Evolutionary conservation across 768 basidiomycete species (phyloP).

Genomic region (Gymnopilus junonius): DNA sequence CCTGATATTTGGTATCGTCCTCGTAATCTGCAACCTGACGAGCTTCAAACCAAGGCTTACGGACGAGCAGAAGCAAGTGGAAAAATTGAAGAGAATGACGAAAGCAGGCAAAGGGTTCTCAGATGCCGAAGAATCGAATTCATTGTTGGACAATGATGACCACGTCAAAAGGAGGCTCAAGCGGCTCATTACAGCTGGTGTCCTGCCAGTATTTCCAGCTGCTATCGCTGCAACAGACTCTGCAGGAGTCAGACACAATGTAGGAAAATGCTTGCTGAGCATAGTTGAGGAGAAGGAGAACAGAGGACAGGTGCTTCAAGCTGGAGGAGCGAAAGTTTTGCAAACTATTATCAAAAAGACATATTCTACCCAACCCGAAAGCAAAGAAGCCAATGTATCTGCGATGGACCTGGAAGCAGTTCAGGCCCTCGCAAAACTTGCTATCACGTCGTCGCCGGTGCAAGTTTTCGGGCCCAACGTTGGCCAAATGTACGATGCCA

Average conservation of each 20-base stretch:
- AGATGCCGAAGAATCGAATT: conserved; percentile 32
- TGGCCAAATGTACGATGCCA: conserved; percentile 77
- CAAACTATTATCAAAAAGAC: conserved; percentile 57
- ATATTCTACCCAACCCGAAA: conserved; percentile 35
- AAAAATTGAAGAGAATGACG: conserved; percentile 80
- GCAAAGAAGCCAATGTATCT: conserved; percentile 38
- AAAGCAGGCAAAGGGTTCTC: conserved; percentile 37
- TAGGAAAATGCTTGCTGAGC: conserved; percentile 68
- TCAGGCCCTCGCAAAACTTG: conserved; percentile 91
- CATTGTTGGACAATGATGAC: conserved; percentile 64
- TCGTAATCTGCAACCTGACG: conserved; percentile 77
- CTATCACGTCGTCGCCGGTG: conserved; percentile 89
- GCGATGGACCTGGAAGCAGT: conserved; percentile 60
- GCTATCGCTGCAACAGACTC: conserved; percentile 67
- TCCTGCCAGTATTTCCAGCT: conserved; percentile 61
- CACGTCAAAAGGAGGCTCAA: conserved; percentile 67
- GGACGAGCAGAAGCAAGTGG: conserved; percentile 83
- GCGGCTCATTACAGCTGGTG: conserved; percentile 62
- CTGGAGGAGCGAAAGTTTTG: conserved; percentile 76
- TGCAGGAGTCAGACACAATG: conserved; percentile 55
- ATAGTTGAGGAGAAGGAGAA: conserved; percentile 80
- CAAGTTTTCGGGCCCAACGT: conserved; percentile 90
- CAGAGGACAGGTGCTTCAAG: conserved; percentile 75
- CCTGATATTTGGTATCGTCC: conserved; percentile 76
- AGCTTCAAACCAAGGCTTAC: conserved; percentile 71